phyloP scores from a whole-genome alignment of 1,284 basidiomycete genomes.

The Takashimella koratensis region DNA sequence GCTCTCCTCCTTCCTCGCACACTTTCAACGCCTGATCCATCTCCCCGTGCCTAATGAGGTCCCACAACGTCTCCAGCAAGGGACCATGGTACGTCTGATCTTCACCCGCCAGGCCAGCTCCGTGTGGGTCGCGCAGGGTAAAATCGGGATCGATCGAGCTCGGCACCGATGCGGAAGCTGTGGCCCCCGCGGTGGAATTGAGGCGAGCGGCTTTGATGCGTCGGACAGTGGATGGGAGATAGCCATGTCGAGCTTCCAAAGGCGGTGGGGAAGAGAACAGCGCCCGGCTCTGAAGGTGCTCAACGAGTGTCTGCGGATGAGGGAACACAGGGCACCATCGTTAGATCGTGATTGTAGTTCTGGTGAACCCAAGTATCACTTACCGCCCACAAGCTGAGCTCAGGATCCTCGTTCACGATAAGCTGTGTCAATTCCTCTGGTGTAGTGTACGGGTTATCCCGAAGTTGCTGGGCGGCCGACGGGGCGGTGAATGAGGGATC shows the following conservation, averaged over 20 bases:
- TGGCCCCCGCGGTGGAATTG: conserved; percentile 3
- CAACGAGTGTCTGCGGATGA: conserved; percentile 33
- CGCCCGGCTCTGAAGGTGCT: conserved; percentile 42
- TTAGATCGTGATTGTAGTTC: no score
- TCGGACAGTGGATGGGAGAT: conserved; percentile 42
- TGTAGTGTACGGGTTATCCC: conserved; percentile 36
- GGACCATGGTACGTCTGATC: conserved; percentile 44
- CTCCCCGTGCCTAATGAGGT: conserved; percentile 56
- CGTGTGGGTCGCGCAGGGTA: conserved; percentile 42
- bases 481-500: conserved; percentile 28
- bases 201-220: conserved; percentile 26
- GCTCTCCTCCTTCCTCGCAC: conserved; percentile 77
- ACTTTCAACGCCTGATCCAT: conserved; percentile 77
- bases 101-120: conserved; percentile 38
- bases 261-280: conserved; percentile 35
- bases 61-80: conserved; percentile 41
- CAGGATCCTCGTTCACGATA: conserved; percentile 40
- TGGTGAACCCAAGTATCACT: no score
- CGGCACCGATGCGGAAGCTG: not conserved
- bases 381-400: conserved; percentile 40
- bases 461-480: conserved; percentile 26
- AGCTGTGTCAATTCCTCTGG: conserved; percentile 40
- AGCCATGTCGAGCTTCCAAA: conserved; percentile 42
- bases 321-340: no score
- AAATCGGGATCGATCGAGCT: conserved; percentile 45